Percentiles rank a stretch among this genome's conserved stretches.
phyloP scores from a whole-genome alignment of 1,284 basidiomycete species.

The Schizopora paradoxa region DNA sequence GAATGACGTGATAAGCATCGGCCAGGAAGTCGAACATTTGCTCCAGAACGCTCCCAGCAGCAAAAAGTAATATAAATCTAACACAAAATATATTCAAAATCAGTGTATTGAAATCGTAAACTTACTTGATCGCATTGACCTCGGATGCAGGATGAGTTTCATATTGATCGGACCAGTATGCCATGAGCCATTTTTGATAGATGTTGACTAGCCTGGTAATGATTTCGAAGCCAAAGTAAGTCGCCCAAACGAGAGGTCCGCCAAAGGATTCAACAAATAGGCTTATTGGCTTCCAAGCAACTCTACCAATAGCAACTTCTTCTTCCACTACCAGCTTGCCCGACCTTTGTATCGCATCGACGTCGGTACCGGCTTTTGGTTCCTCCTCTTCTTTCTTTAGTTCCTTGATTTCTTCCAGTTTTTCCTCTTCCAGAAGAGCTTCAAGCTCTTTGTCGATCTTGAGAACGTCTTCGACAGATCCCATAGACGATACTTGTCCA shows the following conservation, averaged over 20 bases:
- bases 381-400: constrained; percentile 13
- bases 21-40: background rate
- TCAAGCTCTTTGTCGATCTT: constrained; percentile 23
- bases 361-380: background rate
- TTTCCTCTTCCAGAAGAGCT: constrained; percentile 20
- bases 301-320: constrained; percentile 37
- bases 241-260: constrained; percentile 10
- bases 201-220: constrained; percentile 13
- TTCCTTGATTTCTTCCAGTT: constrained; percentile 17
- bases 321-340: constrained; percentile 34
- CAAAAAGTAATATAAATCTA: constrained; percentile 20
- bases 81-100: constrained; percentile 14
- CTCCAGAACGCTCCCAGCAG: constrained; percentile 27
- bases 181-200: constrained; percentile 35
- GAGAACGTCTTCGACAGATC: constrained; percentile 20
- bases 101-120: constrained; percentile 23
- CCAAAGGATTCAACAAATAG: constrained; percentile 11
- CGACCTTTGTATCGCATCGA: too few species aligned
- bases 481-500: constrained; percentile 23
- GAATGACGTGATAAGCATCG: background rate
- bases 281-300: constrained; percentile 24
- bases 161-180: constrained; percentile 34
- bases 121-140: constrained; percentile 37
- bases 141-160: constrained; percentile 27
- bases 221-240: constrained; percentile 5